phyloP scores from a whole-genome alignment of 1,284 basidiomycete genomes.

The Ganoderma lingzhi region DNA sequence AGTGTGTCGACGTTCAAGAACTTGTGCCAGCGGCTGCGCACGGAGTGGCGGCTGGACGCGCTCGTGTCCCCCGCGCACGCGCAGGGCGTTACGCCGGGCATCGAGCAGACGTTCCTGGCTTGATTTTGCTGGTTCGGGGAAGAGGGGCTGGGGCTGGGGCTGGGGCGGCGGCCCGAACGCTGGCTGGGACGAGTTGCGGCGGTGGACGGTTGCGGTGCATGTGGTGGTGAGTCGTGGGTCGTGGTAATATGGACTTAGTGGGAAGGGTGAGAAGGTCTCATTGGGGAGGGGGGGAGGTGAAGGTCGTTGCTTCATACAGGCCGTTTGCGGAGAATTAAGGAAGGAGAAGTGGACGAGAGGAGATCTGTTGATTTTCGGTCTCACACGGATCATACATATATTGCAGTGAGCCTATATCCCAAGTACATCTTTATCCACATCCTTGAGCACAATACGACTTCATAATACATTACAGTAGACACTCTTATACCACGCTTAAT shows the following conservation, averaged over 20 bases:
- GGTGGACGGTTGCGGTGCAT: not conserved
- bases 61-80: constrained; percentile 39
- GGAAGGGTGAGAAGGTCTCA: not conserved
- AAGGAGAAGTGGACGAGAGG: not conserved
- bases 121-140: not conserved
- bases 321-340: not conserved
- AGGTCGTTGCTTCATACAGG: constrained; percentile 10
- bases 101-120: constrained; percentile 39
- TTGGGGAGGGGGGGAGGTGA: not conserved
- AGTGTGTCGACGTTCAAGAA: constrained; percentile 83
- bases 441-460: not conserved
- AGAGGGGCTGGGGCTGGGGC: not conserved
- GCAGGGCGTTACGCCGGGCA: constrained; percentile 29
- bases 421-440: not conserved
- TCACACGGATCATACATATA: not conserved
- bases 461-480: not conserved
- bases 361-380: not conserved
- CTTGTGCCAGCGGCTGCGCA: constrained; percentile 75
- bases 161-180: not conserved
- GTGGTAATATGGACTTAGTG: not conserved
- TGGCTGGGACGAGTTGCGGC: not conserved
- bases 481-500: not conserved
- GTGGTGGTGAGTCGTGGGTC: not conserved
- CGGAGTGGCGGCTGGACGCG: constrained; percentile 64
- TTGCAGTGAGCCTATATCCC: not conserved